Base-by-base conservation (phyloP, 257 asterid species). In the Fraxinus pennsylvanica region DNA sequence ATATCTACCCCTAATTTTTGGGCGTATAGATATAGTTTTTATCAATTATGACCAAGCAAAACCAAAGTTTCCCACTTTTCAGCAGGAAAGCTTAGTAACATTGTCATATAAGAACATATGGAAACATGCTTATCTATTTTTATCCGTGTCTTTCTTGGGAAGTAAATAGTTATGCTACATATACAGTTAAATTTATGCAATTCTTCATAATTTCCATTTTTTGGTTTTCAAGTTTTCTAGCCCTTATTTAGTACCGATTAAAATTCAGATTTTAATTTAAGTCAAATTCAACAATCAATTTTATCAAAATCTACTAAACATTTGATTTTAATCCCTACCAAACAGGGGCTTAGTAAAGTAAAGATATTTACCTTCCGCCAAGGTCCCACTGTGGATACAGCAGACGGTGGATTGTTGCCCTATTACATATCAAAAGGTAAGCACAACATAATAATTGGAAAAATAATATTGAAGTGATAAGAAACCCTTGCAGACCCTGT, bases 321-420 rank as follows among this genome's bases (percentile, higher is more conserved):
- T 33, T 0, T 33, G 36, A 33, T 33, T 33, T 33, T 33, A 33
- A 33, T 33, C 6, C 36, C 36, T 33, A 33, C 36, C 36, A 33
- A 33, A 33, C 36, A 33, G 6, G 4, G 36, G 36, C 36, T 33
- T 33, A 69, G 71, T 17, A 32, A 74, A 76, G 74, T 69, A 25
- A 39, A 81, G 36, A 47, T 27, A 33, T 68, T 83, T 87, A 95
- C 99, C 97, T 95, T 95, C 76, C 99, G 89, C 99, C 99, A 95
- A 17, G 98, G 98, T 82, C 99, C 99, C 2, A 95, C 97, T 86
- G 87, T 84, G 78, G 99, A 97, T 35, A 83, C 73, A 29, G 86
- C 67, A 2, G 92, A 93, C 22, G 92, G 91, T 76, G 92, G 86
- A 80, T 84, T 88, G 76, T 90, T 92, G 71, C 87, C 94, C 99